Evolutionary conservation across 2,329 filamentous ascomycete species (phyloP).

Genomic region (Aspergillus sp.): DNA sequence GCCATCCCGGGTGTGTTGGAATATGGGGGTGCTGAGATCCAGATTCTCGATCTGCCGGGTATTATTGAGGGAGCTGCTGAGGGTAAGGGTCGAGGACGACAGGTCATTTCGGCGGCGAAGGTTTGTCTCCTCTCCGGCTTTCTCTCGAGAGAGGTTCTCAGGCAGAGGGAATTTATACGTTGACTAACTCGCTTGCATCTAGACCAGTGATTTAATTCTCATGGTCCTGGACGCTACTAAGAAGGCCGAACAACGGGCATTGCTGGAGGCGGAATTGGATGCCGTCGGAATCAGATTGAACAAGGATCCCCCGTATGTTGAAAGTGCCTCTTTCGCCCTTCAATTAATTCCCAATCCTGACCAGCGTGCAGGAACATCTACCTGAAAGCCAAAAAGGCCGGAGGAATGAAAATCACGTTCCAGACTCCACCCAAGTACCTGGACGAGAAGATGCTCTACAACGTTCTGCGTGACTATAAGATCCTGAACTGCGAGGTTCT

Average conservation of each 20-base stretch:
- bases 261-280: slow-evolving; percentile 90
- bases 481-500: slow-evolving; percentile 97
- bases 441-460: slow-evolving; percentile 97
- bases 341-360: background rate
- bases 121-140: slow-evolving; percentile 29
- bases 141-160: background rate
- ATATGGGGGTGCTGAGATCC: slow-evolving; percentile 97
- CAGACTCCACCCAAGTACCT: slow-evolving; percentile 82
- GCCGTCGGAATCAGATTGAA: slow-evolving; percentile 94
- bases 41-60: slow-evolving; percentile 93
- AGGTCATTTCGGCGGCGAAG: slow-evolving; percentile 97
- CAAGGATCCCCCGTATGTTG: slow-evolving; percentile 75
- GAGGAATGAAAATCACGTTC: slow-evolving; percentile 99
- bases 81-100: slow-evolving; percentile 90
- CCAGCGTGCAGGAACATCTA: slow-evolving; percentile 76
- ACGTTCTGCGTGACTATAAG: slow-evolving; percentile 97
- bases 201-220: slow-evolving; percentile 91
- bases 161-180: background rate
- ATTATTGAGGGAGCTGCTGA: slow-evolving; percentile 97
- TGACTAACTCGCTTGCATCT: slow-evolving; percentile 3
- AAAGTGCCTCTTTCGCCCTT: background rate
- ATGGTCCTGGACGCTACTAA: slow-evolving; percentile 98
- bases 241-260: slow-evolving; percentile 83
- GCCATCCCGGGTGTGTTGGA: slow-evolving; percentile 96
- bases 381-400: slow-evolving; percentile 90